Evolutionary conservation across 2,329 filamentous ascomycete genomes (phyloP).

Genomic region (Gyromitra esculenta): DNA sequence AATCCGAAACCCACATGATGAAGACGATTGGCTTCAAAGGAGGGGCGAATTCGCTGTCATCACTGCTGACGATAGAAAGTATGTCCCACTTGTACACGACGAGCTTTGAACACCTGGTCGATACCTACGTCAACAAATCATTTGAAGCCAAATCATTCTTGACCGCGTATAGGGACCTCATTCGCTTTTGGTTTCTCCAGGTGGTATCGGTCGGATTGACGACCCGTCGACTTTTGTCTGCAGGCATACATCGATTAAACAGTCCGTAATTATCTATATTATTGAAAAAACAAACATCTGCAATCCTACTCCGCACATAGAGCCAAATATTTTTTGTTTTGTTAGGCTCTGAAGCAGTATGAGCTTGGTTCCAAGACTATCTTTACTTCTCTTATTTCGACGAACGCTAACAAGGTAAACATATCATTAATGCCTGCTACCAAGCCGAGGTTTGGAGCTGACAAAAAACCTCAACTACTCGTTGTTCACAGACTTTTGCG

Average conservation of each 20-base stretch:
- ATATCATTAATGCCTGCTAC: background rate
- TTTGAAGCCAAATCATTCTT: slow-evolving; percentile 50
- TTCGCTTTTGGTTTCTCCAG: slow-evolving; percentile 41
- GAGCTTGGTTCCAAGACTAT: background rate
- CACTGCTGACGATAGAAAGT: slow-evolving; percentile 36
- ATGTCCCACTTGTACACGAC: slow-evolving; percentile 40
- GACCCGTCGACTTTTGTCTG: slow-evolving; percentile 38
- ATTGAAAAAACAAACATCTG: slow-evolving; percentile 22
- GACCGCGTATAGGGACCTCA: slow-evolving; percentile 47
- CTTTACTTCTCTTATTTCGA: background rate
- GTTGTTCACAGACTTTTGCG: background rate
- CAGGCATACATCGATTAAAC: slow-evolving; percentile 29
- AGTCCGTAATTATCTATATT: slow-evolving; percentile 26
- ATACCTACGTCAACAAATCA: slow-evolving; percentile 49
- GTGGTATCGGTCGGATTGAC: slow-evolving; percentile 36
- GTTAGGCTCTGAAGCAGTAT: slow-evolving; percentile 12
- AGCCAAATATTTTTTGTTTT: slow-evolving; percentile 1
- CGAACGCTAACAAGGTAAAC: slow-evolving; percentile 26
- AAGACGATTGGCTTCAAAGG: slow-evolving; percentile 34
- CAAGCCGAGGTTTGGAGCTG: background rate
- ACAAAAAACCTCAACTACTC: background rate
- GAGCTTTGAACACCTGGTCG: slow-evolving; percentile 44
- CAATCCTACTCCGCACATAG: slow-evolving; percentile 24
- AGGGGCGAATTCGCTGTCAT: slow-evolving; percentile 47
- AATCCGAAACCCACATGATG: slow-evolving; percentile 42